Conservation (phyloP, 139 green algal species). For the Tetradesmus obliquus region DNA sequence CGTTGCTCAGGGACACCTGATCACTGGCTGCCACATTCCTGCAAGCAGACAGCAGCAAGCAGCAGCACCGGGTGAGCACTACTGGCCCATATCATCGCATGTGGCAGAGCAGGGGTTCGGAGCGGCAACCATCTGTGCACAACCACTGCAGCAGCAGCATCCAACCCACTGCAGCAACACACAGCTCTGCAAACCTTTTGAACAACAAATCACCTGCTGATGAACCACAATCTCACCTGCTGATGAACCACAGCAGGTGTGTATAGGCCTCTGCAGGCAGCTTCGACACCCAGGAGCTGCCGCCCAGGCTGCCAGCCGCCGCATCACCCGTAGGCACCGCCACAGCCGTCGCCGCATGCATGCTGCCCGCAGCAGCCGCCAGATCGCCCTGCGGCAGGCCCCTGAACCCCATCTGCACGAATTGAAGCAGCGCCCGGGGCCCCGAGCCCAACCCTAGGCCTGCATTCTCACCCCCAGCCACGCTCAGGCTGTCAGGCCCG, state of each 20-base stretch:
- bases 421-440: too few relatives aligned
- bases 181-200: background rate
- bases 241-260: slow-evolving; percentile 29
- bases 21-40: background rate
- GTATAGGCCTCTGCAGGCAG: slow-evolving; percentile 18
- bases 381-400: background rate
- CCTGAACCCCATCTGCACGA: background rate
- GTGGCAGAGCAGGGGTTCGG: background rate
- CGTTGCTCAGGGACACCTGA: background rate
- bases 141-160: background rate
- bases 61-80: background rate
- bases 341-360: background rate
- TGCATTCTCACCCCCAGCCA: too few relatives aligned
- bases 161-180: background rate
- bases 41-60: background rate
- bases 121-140: background rate
- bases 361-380: background rate
- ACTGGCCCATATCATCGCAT: background rate
- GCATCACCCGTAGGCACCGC: background rate
- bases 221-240: slow-evolving; percentile 5
- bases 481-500: too few relatives aligned
- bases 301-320: slow-evolving; percentile 2
- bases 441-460: too few relatives aligned
- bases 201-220: background rate
- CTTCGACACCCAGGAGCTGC: background rate